phyloP scores from a whole-genome alignment of 2,329 filamentous ascomycete species.

The Hypoxylon sp. region DNA sequence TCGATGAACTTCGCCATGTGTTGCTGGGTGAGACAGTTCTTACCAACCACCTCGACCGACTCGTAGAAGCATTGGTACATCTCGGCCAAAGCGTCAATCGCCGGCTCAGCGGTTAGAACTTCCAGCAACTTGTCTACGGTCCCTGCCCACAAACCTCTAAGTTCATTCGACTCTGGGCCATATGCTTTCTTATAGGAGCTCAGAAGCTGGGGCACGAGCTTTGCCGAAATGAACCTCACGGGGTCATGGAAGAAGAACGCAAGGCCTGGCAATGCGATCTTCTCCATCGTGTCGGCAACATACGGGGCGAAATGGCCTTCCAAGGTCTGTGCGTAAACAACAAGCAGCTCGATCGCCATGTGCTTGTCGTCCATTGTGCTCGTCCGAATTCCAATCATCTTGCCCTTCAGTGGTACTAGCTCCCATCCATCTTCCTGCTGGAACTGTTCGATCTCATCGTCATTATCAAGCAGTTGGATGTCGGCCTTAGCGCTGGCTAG shows the following conservation, averaged over 20 bases:
- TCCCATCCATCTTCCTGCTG: slow-evolving; percentile 98
- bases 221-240: slow-evolving; percentile 93
- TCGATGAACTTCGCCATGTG: slow-evolving; percentile 92
- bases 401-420: slow-evolving; percentile 94
- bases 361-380: slow-evolving; percentile 98
- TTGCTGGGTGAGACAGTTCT: slow-evolving; percentile 79
- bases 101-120: slow-evolving; percentile 91
- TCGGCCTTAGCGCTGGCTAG: slow-evolving; percentile 96
- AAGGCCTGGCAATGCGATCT: slow-evolving; percentile 91
- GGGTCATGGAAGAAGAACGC: slow-evolving; percentile 99
- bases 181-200: slow-evolving; percentile 95
- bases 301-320: slow-evolving; percentile 93
- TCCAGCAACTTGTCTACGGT: slow-evolving; percentile 93
- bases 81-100: slow-evolving; percentile 94
- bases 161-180: slow-evolving; percentile 81
- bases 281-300: slow-evolving; percentile 93
- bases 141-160: slow-evolving; percentile 84
- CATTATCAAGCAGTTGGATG: slow-evolving; percentile 94
- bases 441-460: slow-evolving; percentile 91
- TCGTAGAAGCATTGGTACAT: slow-evolving; percentile 99
- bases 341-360: slow-evolving; percentile 98
- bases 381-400: slow-evolving; percentile 98
- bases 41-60: slow-evolving; percentile 92
- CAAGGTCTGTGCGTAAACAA: slow-evolving; percentile 97
- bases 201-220: slow-evolving; percentile 91